phyloP scores from a whole-genome alignment of 345 rosid genomes.

The Dimocarpus longan region DNA sequence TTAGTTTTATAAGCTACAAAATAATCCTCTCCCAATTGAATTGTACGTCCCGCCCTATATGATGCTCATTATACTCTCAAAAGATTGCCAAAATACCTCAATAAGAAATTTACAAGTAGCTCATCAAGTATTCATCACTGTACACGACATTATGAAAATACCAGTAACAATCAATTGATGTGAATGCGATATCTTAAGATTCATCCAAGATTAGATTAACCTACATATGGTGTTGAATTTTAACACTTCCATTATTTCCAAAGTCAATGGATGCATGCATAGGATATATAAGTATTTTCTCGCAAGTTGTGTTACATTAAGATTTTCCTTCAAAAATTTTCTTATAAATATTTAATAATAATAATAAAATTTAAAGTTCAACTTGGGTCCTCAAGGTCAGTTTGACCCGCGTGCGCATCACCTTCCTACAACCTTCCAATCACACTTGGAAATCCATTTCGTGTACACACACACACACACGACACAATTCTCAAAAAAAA shows the following conservation, averaged over 20 bases:
- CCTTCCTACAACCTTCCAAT: constrained; percentile 10
- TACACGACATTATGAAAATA: neutral
- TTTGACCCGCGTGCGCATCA: neutral
- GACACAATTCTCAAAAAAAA: too few species aligned
- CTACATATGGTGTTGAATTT: neutral
- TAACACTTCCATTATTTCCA: neutral
- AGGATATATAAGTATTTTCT: neutral
- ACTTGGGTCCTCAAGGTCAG: neutral
- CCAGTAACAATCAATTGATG: neutral
- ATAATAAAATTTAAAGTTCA: neutral
- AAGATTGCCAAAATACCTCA: too few species aligned
- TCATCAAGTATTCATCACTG: too few species aligned
- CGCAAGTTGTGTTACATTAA: neutral
- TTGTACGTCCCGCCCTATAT: too few species aligned
- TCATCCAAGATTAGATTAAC: neutral
- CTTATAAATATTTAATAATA: neutral
- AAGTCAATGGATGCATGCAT: neutral
- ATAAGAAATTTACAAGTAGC: too few species aligned
- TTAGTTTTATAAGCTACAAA: too few species aligned
- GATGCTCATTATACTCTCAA: too few species aligned
- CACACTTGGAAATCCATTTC: neutral
- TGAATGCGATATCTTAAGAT: neutral
- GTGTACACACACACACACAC: neutral
- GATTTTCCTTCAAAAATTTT: neutral
- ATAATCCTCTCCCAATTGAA: too few species aligned